Base-by-base conservation (phyloP, 1,139 yeast species). In the Candida sp. region DNA sequence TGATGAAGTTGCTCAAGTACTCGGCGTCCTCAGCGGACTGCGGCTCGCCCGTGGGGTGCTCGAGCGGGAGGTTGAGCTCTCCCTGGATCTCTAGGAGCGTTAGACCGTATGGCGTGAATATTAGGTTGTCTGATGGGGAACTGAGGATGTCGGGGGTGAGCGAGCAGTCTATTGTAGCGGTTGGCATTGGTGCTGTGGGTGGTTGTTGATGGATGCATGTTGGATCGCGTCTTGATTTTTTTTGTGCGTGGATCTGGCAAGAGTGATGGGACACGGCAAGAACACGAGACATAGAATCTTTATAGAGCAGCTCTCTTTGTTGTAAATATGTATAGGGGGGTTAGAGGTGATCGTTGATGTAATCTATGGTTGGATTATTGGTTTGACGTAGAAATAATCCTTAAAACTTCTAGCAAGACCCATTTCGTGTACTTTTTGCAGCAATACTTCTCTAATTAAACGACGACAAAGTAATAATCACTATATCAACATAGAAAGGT, bases 61-160 rank as follows among this genome's bases (percentile, higher is more conserved):
- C 63, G 1, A 60, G 54, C 0, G 92, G 92, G 1, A 84, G 61
- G 50, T 83, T 81, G 42, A 88, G 64, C 35, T 84, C 89, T 3
- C 94, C 94, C 63, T 88, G 94, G 17, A 88, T 86, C 63, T 88
- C 94, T 27, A 88, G 57, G 8, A 88, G 60, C 1, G 81, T 75
- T 35, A 83, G 73, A 0, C 93, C 94, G 44, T 70, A 67, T 0
- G 86, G 80, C 0, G 93, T 83, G 1, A 78, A 60, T 7, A 84
- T 63, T 8, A 78, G 55, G 35, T 62, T 55, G 27, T 60, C 58
- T 7, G 53, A 46, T n/a, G 50, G 26, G 46, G 35, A 28, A 11
- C 12, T 60, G 33, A 67, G 55, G 6, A 67, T 56, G 4, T 58
- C 51, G 3, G 60, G 58, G 0, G 70, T 74, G 8, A 55, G 52